Conservation (phyloP, 345 rosid species). For the Salix purpurea region DNA sequence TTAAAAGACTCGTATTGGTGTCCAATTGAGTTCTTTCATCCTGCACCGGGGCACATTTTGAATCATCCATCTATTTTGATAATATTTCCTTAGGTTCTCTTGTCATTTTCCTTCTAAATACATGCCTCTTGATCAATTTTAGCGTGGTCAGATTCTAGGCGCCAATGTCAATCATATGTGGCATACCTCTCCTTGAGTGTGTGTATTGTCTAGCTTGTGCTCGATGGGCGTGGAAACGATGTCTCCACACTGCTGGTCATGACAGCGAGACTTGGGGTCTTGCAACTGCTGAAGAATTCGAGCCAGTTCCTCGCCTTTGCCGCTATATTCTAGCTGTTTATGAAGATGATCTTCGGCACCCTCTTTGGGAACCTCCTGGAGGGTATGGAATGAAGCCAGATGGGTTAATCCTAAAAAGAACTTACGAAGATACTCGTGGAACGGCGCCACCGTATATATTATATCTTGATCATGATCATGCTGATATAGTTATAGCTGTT, state of each 20-base stretch:
- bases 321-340: slow-evolving; percentile 85
- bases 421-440: slow-evolving; percentile 72
- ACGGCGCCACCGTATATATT: slow-evolving; percentile 72
- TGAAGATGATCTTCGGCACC: slow-evolving; percentile 75
- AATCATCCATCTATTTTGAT: neutral
- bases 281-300: slow-evolving; percentile 78
- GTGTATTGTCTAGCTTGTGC: slow-evolving; percentile 95
- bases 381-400: slow-evolving; percentile 86
- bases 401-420: slow-evolving; percentile 52
- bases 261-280: slow-evolving; percentile 91
- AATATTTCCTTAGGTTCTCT: neutral
- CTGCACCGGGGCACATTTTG: neutral
- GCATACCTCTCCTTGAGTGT: slow-evolving; percentile 83
- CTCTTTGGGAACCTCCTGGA: slow-evolving; percentile 86
- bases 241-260: slow-evolving; percentile 84
- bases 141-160: slow-evolving; percentile 10
- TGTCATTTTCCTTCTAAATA: neutral
- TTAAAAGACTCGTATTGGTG: neutral
- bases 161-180: slow-evolving; percentile 76
- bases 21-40: slow-evolving; percentile 8
- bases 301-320: slow-evolving; percentile 84
- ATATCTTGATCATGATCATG: slow-evolving; percentile 73
- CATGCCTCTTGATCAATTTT: slow-evolving; percentile 4
- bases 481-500: slow-evolving; percentile 70
- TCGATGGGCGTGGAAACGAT: slow-evolving; percentile 95